These are phyloP conservation scores for Colletotrichum costaricense DNA, from an alignment of 2,329 filamentous ascomycete species.

Conservation along the genomic window DNA sequence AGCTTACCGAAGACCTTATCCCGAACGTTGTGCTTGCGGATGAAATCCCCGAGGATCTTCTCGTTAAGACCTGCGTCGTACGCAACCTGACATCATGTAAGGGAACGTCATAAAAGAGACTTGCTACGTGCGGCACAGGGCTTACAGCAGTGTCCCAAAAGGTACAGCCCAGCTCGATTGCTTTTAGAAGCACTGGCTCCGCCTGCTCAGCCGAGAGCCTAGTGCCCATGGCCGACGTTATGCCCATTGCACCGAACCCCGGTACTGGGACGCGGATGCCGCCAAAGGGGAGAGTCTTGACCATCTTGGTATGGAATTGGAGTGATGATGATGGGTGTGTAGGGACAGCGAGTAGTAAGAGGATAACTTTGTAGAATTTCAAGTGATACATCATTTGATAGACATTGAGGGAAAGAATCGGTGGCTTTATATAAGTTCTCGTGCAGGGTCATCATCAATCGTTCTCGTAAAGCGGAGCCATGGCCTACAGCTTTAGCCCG, in stretches of 20 bases:
- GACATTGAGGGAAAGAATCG: background rate
- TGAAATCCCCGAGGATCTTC: slow-evolving; percentile 61
- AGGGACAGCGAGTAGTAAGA: background rate
- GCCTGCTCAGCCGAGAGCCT: slow-evolving; percentile 56
- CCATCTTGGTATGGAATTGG: slow-evolving; percentile 43
- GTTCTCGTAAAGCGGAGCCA: background rate
- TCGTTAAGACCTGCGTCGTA: slow-evolving; percentile 60
- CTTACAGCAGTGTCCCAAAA: slow-evolving; percentile 58
- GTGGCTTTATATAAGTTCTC: background rate
- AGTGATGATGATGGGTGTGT: too few relatives aligned
- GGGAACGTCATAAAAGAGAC: background rate
- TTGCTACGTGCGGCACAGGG: background rate
- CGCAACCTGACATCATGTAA: slow-evolving; percentile 47
- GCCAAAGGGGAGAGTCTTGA: slow-evolving; percentile 53
- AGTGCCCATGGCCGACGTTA: slow-evolving; percentile 54
- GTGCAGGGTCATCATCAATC: background rate
- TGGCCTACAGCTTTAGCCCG: background rate
- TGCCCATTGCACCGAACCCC: slow-evolving; percentile 62
- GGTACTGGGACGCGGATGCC: slow-evolving; percentile 51
- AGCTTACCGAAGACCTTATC: slow-evolving; percentile 59
- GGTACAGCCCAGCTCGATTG: slow-evolving; percentile 57
- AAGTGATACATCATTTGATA: background rate
- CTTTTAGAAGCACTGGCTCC: slow-evolving; percentile 61
- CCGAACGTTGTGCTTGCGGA: slow-evolving; percentile 60
- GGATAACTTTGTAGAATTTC: background rate